Evolutionary conservation across 768 basidiomycete species (phyloP).

Genomic region (Tephrocybe sp.): DNA sequence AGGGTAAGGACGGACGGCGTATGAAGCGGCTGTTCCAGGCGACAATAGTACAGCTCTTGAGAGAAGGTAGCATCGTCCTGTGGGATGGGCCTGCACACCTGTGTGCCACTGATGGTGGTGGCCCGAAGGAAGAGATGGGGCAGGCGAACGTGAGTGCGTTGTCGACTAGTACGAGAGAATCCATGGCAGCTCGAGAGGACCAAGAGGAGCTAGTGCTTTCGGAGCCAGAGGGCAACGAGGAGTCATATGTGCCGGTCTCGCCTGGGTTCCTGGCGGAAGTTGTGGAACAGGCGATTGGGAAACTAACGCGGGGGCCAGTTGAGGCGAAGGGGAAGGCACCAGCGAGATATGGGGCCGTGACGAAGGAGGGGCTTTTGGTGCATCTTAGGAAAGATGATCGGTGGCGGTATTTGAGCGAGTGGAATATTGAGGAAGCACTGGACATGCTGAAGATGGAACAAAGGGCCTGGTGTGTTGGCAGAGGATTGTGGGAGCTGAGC

Average conservation of each 20-base stretch:
- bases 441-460: conserved; percentile 40
- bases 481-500: conserved; percentile 41
- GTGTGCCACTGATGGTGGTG: conserved; percentile 19
- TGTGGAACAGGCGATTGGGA: conserved; percentile 46
- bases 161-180: conserved; percentile 19
- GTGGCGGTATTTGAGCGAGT: conserved; percentile 65
- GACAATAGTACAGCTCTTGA: conserved; percentile 61
- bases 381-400: conserved; percentile 56
- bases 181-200: conserved; percentile 31
- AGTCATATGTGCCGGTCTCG: conserved; percentile 66
- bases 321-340: conserved; percentile 14
- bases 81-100: conserved; percentile 65
- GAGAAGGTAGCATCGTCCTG: conserved; percentile 73
- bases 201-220: conserved; percentile 46
- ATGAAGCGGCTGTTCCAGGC: conserved; percentile 70
- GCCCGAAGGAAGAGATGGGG: conserved; percentile 18
- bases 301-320: conserved; percentile 22
- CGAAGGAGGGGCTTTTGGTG: conserved; percentile 45
- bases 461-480: conserved; percentile 36
- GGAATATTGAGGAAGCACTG: conserved; percentile 64
- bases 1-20: conserved; percentile 37
- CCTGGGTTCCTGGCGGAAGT: conserved; percentile 45
- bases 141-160: no score
- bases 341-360: conserved; percentile 23
- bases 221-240: conserved; percentile 62